Conservation (phyloP, 2,329 filamentous ascomycete genomes). For the Emericellopsis atlantica region DNA sequence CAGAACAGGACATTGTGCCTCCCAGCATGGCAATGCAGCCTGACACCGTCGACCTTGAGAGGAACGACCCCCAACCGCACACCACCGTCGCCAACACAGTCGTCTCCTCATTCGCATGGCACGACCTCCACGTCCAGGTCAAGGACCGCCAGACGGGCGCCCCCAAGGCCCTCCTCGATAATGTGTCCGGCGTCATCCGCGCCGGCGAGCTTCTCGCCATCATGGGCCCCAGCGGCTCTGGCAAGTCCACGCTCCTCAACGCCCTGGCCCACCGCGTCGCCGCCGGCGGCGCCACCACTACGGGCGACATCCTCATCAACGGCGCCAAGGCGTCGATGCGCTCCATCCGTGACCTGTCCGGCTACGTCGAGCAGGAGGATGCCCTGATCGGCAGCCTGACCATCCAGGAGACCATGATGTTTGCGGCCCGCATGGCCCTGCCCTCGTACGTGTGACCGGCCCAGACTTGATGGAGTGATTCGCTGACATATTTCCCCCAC, state of each 20-base stretch:
- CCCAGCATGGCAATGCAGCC: no score
- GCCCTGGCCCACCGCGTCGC: conserved; percentile 52
- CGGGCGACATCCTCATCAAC: conserved; percentile 47
- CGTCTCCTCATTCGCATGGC: conserved; percentile 54
- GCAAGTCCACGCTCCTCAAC: conserved; percentile 78
- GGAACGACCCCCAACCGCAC: no score
- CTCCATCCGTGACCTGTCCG: conserved; percentile 52
- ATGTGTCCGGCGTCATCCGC: conserved; percentile 6
- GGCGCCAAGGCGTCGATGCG: conserved; percentile 37
- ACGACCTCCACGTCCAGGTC: conserved; percentile 52
- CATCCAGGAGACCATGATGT: conserved; percentile 66
- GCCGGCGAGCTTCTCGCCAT: conserved; percentile 61
- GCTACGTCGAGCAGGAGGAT: conserved; percentile 83
- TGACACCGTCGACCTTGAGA: no score
- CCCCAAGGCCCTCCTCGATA: conserved; percentile 6
- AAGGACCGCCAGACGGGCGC: conserved; percentile 41
- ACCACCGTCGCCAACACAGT: conserved; percentile 38
- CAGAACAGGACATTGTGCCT: no score
- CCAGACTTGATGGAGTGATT: background rate
- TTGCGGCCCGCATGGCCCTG: conserved; percentile 55
- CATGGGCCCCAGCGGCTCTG: conserved; percentile 64
- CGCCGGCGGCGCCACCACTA: conserved; percentile 26
- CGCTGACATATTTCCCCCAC: background rate
- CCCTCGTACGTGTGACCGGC: conserved; percentile 4
- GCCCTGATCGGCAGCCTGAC: conserved; percentile 71